Evolutionary conservation across 192 early-diverging fungal species (phyloP), one percentile per base, ranked within the genome.

Genomic region (Backusella morwellensis): DNA sequence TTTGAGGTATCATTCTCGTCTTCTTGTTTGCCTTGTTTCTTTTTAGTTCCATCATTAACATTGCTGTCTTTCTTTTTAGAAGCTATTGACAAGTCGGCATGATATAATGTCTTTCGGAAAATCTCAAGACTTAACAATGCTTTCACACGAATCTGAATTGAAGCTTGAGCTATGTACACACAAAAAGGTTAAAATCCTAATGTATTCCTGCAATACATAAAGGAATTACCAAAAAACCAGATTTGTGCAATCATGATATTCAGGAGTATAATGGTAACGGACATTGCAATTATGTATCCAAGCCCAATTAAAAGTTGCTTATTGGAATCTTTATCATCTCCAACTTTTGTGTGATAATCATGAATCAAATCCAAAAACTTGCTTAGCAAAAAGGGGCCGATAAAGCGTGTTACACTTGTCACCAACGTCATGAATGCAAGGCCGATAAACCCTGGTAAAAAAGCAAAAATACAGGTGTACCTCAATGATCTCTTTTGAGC

Each of bases 21-120:
- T 75, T 8, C 83, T 77, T 0, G 68, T 66, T 44, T 70, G 32
- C 34, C 80, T n/a, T 5, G 70, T 74, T 35, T 75, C 69, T 11
- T 76, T 41, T 0, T 81, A 69, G 32, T 77, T 73, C 6, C 83
- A 42, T 83, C 76, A 35, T 74, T 70, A 15, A 84, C 78, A 40
- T 85, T 78, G 15, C 73, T 75, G n/a, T 77, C 73, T 23, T 72
- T 41, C 36, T 47, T 42, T 29, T n/a, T 35, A 0, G 32, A 34
- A 11, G 34, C 21, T 7, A 79, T 75, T 74, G 84, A 85, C 82
- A 85, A 80, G 74, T 88, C 82, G 12, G 86, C 81, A 5, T 81
- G 75, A 8, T 75, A 77, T 15, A 93, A 73, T 1, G 91, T 88
- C 76, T 92, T 93, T 34, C 78, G 73, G 35, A 90, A 90, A 1